These are phyloP conservation scores for Lentinula edodes DNA, from an alignment of 768 basidiomycete genomes.

Conservation along the genomic window DNA sequence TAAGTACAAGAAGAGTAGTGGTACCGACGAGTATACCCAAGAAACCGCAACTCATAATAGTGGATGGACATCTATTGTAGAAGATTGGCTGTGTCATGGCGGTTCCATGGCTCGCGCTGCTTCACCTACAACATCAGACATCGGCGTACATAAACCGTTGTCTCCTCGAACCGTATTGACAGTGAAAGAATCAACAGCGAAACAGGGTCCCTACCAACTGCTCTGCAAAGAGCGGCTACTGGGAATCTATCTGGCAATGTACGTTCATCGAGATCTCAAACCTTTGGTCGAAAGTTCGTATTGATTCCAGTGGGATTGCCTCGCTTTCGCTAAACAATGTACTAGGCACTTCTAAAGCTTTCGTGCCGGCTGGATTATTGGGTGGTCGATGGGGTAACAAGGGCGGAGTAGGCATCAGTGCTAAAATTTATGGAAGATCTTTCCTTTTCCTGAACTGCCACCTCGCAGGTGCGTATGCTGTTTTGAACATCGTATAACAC, in stretches of 20 bases:
- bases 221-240: constrained; percentile 87
- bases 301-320: background rate
- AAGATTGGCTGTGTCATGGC: constrained; percentile 62
- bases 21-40: constrained; percentile 27
- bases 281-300: constrained; percentile 54
- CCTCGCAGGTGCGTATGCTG: constrained; percentile 57
- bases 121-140: constrained; percentile 36
- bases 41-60: constrained; percentile 23
- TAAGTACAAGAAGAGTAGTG: constrained; percentile 26
- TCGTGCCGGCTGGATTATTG: constrained; percentile 85
- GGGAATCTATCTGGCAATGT: constrained; percentile 79
- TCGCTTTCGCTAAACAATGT: constrained; percentile 4
- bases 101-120: constrained; percentile 20
- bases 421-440: constrained; percentile 77
- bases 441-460: constrained; percentile 91
- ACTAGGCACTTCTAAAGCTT: constrained; percentile 68
- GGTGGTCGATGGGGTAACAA: constrained; percentile 93
- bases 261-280: constrained; percentile 66
- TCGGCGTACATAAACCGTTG: constrained; percentile 36
- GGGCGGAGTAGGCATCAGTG: constrained; percentile 84
- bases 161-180: constrained; percentile 36
- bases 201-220: constrained; percentile 76
- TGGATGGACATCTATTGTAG: constrained; percentile 75
- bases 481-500: background rate
- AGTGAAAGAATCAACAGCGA: constrained; percentile 31